Percentiles rank a stretch among this genome's conserved stretches.
Conservation (phyloP, 1,139 yeast genomes). For the Geotrichum fermentans region DNA sequence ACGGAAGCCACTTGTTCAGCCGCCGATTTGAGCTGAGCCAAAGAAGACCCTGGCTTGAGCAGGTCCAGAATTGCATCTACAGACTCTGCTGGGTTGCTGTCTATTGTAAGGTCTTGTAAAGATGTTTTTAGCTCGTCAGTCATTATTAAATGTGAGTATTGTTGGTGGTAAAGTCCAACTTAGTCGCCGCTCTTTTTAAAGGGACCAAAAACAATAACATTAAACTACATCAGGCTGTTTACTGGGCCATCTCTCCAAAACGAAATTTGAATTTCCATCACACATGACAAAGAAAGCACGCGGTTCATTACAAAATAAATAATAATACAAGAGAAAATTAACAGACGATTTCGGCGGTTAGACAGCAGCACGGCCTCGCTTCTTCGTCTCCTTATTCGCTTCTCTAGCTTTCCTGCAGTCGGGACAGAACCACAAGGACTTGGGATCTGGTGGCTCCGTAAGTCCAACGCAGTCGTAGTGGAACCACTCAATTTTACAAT, state of each 20-base stretch:
- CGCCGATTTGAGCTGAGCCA: background rate
- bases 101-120: background rate
- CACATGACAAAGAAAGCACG: background rate
- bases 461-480: constrained; percentile 77
- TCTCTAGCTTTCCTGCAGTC: constrained; percentile 28
- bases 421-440: constrained; percentile 43
- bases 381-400: constrained; percentile 22
- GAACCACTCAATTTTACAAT: constrained; percentile 84
- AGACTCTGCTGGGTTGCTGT: background rate
- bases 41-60: background rate
- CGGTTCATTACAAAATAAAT: background rate
- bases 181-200: no score
- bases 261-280: no score
- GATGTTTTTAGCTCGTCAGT: background rate
- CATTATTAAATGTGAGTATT: background rate
- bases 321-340: background rate
- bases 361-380: constrained; percentile 17
- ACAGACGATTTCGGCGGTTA: no score
- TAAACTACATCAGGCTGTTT: no score
- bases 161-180: background rate
- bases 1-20: background rate
- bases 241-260: no score
- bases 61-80: background rate
- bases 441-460: constrained; percentile 36
- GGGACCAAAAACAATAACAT: no score